A percentile compares a stretch with the other conserved stretches of the same genome.
Evolutionary conservation across 2,329 filamentous ascomycete species (phyloP).

Genomic region (Herpotrichia juniperi): DNA sequence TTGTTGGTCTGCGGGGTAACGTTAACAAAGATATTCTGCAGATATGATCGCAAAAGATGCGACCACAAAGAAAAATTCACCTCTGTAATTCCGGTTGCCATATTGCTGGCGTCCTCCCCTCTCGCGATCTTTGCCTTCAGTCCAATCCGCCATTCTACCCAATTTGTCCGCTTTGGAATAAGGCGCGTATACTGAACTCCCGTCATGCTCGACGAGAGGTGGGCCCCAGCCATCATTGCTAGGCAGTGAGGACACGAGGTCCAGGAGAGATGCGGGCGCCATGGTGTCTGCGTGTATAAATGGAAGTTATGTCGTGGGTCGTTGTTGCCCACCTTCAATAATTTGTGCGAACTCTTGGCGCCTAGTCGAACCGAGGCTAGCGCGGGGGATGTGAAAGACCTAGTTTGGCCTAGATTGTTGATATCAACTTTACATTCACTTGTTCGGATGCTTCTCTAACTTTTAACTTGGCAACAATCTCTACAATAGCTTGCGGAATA

Average conservation of each 20-base stretch:
- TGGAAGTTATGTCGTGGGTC: neutral
- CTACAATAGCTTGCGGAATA: too few species aligned
- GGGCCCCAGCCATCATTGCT: constrained; percentile 75
- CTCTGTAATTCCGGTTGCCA: constrained; percentile 84
- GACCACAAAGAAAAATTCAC: constrained; percentile 52
- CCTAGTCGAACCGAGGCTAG: too few species aligned
- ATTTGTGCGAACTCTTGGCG: too few species aligned
- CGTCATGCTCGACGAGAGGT: constrained; percentile 78
- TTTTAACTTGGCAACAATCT: too few species aligned
- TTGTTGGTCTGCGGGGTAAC: constrained; percentile 75
- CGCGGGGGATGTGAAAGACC: too few species aligned
- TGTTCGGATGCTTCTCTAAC: too few species aligned
- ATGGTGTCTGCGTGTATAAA: constrained; percentile 37
- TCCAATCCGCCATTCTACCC: constrained; percentile 99
- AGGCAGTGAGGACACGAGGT: constrained; percentile 55
- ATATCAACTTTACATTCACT: too few species aligned
- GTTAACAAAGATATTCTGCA: constrained; percentile 20
- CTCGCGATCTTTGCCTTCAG: constrained; percentile 82
- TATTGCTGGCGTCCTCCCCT: constrained; percentile 86
- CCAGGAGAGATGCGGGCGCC: constrained; percentile 54
- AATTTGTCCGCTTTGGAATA: constrained; percentile 99
- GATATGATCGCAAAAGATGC: neutral
- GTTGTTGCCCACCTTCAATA: too few species aligned
- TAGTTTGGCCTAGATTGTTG: too few species aligned
- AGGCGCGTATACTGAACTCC: constrained; percentile 95